Base-by-base conservation (phyloP, 495 filamentous ascomycete species). In the Pseudotulostoma volvatum region DNA sequence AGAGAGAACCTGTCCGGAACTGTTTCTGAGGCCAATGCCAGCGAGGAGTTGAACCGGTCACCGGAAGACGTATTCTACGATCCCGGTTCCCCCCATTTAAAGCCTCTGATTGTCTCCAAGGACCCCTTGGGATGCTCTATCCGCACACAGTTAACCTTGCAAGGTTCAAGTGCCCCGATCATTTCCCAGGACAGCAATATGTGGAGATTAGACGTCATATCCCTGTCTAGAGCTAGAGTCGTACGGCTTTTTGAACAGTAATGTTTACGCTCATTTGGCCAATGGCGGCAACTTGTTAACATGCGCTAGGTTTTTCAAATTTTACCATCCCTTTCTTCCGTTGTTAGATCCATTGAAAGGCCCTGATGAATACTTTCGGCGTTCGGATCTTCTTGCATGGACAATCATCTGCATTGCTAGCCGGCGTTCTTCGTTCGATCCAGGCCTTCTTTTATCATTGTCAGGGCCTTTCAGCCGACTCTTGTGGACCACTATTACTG, bases 271-370 rank as follows among this genome's bases (percentile, higher is more conserved):
- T 37, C 2, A 3, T 35, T 13, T 23, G 7, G 4, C 17, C 11
- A 30, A 32, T 11, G 18, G 7, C 25, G 16, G 31, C 40, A 15
- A 44, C 25, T n/a, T 9, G 23, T 11, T 28, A 28, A 28, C 23
- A 28, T 11, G 23, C 7, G 17, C 7, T 20, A 74, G 70, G 30
- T 87, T 75, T 60, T 93, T 84, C 61, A 68, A 67, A 31, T 76
- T 58, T 43, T 93, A 90, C 54, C 84, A 94, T 57, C 81, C 81
- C 0, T 93, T 86, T 48, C 68, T 93, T 9, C 83, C 84, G 3
- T 74, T 93, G 42, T 63, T 93, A 37, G 81, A 83, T 47, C 73
- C 76, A 4, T 49, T 70, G 23, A 77, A 78, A 53, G 63, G 73
- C 1, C 77, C 85, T 16, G 82, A 90, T 15, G 67, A 79, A 37